Evolutionary conservation across 2,329 filamentous ascomycete species (phyloP), one percentile per base, ranked within the genome.

Genomic region (Exophiala alcalophila): DNA sequence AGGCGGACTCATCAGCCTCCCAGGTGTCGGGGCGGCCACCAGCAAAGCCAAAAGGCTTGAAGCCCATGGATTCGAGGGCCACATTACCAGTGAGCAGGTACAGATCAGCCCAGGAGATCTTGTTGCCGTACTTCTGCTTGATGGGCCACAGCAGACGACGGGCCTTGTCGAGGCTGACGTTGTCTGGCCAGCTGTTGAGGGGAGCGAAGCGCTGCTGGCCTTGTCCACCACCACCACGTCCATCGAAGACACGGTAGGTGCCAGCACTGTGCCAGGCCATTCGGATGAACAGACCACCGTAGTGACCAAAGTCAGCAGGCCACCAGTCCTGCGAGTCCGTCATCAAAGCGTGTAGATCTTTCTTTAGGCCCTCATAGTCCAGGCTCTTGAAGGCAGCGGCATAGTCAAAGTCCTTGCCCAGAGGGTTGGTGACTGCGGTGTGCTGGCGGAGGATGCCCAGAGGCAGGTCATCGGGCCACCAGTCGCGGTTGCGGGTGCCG

Each of bases 51-150:
- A 84, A 80, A 26, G 83, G 80, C 67, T 80, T 77, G 67, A 84
- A 77, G 48, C 81, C 84, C 81, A 86, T 87, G 50, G 77, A 78
- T 68, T 89, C 84, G 52, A 89, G 74, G 32, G 84, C 83, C 11
- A 88, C 83, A 61, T 88, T 88, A 53, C 84, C 84, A 19, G 82
- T 77, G 40, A 89, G 74, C 43, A 87, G 72, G 34, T 83, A 63
- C 46, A 89, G 67, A 61, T 89, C 84, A 16, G 84, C 81, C 84
- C 84, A 89, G 0, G 84, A 88, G 65, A 89, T 84, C 72, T 85
- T 86, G 73, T 79, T 80, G 63, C 84, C 84, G 54, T 89, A 89
- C 74, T 89, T 89, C 57, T 86, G 83, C 77, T 89, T 89, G 69
- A 89, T 80, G 43, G 84, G 84, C 81, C 83, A 87, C 28, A 89